Evolutionary conservation across 805 yeast species (phyloP), one percentile per base, ranked within the genome.

Genomic region (Barnettozyma sucrosica): DNA sequence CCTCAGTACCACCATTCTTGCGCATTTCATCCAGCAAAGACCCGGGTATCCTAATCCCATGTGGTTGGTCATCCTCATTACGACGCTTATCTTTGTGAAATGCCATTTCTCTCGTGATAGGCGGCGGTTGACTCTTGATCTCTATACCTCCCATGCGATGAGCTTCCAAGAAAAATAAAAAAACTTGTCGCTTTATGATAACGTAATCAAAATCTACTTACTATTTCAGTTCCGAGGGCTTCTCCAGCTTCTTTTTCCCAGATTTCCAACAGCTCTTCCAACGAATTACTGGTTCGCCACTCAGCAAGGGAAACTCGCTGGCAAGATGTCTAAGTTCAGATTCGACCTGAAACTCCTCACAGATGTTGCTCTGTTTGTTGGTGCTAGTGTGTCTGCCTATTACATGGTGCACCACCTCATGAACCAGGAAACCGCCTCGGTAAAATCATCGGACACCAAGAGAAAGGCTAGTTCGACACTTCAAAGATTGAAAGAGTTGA

Each of bases 371-470:
- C 67, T 78, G 7, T 66, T 79, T 30, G 56, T 76, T 2, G 81
- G 89, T 19, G 85, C 90, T 2, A 81, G 88, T 1, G 70, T 83
- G 33, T 81, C 89, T 2, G 73, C 83, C 51, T 85, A 85, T 61
- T 85, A 83, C 57, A 65, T 84, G 58, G 58, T 83, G 34, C 70
- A 65, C 48, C 69, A 68, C 38, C 50, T 79, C 21, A 51, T 76
- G 51, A 65, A 61, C 46, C 76, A 68, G 45, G 69, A 66, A 24
- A 77, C 74, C 23, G 70, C 71, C 18, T 69, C 72, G 1, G 75
- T 75, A 11, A 68, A 75, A 47, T 75, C 83, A 1, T 71, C 74
- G 50, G 88, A 75, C 61, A 75, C 79, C 51, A 80, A 78, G 75
- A 81, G 72, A 59, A 79, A 72, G 68, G 85, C 82, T 28, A 66